Base-by-base conservation (phyloP, 495 filamentous ascomycete species). In the Lineolata rhizophorae region DNA sequence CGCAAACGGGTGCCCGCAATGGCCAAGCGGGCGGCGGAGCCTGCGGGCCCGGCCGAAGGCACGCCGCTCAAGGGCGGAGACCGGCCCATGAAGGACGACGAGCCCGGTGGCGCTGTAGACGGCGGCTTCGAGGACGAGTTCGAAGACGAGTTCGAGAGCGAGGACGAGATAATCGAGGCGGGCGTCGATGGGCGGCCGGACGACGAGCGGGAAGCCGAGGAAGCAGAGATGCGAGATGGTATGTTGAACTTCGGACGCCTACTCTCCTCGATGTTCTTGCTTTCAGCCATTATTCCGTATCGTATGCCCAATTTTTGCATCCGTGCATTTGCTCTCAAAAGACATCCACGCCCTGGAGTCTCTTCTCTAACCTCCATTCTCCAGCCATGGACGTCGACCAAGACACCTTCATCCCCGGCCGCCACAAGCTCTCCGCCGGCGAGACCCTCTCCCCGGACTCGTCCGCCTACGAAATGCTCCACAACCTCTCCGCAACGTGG, bases 81-180 rank as follows among this genome's bases (percentile, higher is more conserved):
- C 18, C 36, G 55, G 20, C 55, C 54, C n/a, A 35, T 44, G 27
- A 42, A 49, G 15, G 35, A 42, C 19, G 37, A 40, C 20, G 38
- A 43, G 11, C 44, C 50, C 27, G 49, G 32, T 41, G 78, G 83
- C n/a, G n/a, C n/a, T 32, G 74, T 73, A 56, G 77, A 34, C 12
- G 37, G 77, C 46, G 79, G 87, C 37, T 93, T 92, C 39, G 85
- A 93, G 51, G 85, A 95, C 53, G 79, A 93, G 41, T 95, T 75
- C 39, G 85, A 91, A 52, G 85, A 94, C 44, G 85, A 95, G 45
- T 95, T 80, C 45, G 84, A 93, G 60, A 91, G 81, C 45, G 85
- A 93, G 42, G 83, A 93, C 47, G 85, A 95, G 55, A 76, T 95
- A 29, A 52, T 94, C 31, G 87, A 94, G 56, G 84, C 85, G 18